phyloP scores from a whole-genome alignment of 176 grass and related monocot species.

The Avena atlantica region DNA sequence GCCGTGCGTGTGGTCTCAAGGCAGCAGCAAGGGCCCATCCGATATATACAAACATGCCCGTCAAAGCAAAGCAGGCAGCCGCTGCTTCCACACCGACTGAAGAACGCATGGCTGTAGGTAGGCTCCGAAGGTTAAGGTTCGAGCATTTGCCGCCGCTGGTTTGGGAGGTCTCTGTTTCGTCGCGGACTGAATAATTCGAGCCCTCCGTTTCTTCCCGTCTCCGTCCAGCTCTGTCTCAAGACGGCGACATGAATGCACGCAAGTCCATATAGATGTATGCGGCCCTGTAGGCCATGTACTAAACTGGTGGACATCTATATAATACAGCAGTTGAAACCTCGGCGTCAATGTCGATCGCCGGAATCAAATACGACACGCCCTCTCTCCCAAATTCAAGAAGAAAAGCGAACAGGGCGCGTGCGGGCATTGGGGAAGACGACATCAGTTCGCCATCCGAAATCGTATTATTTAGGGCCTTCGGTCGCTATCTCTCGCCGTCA shows the following conservation, averaged over 20 bases:
- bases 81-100: slow-evolving; percentile 3
- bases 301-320: not conserved
- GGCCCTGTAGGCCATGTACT: too few species aligned
- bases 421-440: not conserved
- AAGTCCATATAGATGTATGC: not conserved
- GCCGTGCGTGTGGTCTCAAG: not conserved
- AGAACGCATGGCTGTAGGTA: not conserved
- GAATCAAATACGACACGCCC: not conserved
- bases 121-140: not conserved
- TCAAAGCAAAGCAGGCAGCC: not conserved
- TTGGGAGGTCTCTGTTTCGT: not conserved
- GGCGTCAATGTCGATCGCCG: not conserved
- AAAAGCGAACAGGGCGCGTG: not conserved
- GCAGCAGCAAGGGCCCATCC: not conserved
- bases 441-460: not conserved
- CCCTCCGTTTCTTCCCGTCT: not conserved
- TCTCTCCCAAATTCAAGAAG: not conserved
- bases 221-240: not conserved
- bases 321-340: not conserved
- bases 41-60: not conserved
- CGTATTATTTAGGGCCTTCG: not conserved
- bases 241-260: not conserved
- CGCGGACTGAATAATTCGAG: not conserved
- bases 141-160: not conserved
- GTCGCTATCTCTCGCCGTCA: not conserved